A percentile compares a stretch with the other conserved stretches of the same genome.
Evolutionary conservation across 1,284 basidiomycete genomes (phyloP).

Genomic region (Leccinum angustisporum): DNA sequence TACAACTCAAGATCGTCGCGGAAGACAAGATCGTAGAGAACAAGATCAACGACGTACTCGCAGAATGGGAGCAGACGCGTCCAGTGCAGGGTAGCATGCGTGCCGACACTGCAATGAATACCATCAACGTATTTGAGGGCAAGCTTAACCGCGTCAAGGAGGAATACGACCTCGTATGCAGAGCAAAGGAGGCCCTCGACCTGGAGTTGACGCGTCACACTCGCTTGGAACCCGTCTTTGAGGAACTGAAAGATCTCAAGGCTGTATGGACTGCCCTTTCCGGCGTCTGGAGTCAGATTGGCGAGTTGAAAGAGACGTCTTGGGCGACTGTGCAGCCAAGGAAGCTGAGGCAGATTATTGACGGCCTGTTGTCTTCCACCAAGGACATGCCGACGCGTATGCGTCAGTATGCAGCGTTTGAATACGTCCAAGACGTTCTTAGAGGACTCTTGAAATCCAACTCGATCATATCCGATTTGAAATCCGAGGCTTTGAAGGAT

Average conservation of each 20-base stretch:
- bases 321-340: conserved; percentile 95
- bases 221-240: conserved; percentile 89
- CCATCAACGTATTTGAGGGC: conserved; percentile 91
- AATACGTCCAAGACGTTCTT: conserved; percentile 94
- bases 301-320: conserved; percentile 82
- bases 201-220: conserved; percentile 90
- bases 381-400: conserved; percentile 99
- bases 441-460: conserved; percentile 89
- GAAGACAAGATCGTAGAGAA: conserved; percentile 98
- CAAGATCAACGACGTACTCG: conserved; percentile 85
- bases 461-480: conserved; percentile 86
- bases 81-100: conserved; percentile 96
- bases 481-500: conserved; percentile 96
- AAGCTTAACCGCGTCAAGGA: conserved; percentile 89
- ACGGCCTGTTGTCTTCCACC: conserved; percentile 84
- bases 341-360: conserved; percentile 93
- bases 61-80: conserved; percentile 94
- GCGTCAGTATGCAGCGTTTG: conserved; percentile 98
- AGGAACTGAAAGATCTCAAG: conserved; percentile 95
- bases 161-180: conserved; percentile 90
- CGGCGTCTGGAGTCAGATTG: conserved; percentile 94
- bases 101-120: conserved; percentile 93
- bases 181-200: conserved; percentile 96
- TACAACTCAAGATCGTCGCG: conserved; percentile 98
- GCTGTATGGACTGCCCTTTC: conserved; percentile 99